Evolutionary conservation across 2,329 filamentous ascomycete genomes (phyloP).

Genomic region (Clarireedia hainanense): DNA sequence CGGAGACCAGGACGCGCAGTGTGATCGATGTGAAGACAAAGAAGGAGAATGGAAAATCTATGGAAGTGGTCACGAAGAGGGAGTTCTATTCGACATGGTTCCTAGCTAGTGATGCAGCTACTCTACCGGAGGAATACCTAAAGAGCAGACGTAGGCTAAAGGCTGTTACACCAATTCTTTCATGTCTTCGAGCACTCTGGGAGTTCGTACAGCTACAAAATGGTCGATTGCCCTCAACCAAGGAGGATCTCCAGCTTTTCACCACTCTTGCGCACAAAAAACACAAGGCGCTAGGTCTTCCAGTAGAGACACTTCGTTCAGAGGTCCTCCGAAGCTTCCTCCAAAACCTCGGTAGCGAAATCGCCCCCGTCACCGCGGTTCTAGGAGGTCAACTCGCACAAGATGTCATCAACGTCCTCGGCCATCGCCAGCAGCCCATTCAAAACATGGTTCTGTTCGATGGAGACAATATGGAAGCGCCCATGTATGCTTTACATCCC

Average conservation of each 20-base stretch:
- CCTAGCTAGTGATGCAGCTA: slow-evolving; percentile 70
- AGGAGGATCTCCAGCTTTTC: slow-evolving; percentile 65
- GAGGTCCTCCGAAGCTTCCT: slow-evolving; percentile 78
- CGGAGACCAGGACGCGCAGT: slow-evolving; percentile 71
- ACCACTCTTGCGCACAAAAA: slow-evolving; percentile 70
- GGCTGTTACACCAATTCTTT: slow-evolving; percentile 75
- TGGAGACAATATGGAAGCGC: slow-evolving; percentile 69
- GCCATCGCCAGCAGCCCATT: slow-evolving; percentile 84
- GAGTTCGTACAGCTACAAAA: slow-evolving; percentile 61
- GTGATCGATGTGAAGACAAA: slow-evolving; percentile 66
- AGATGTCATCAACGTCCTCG: slow-evolving; percentile 94
- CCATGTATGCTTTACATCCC: slow-evolving; percentile 76
- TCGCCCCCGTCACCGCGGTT: slow-evolving; percentile 81
- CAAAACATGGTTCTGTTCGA: slow-evolving; percentile 94
- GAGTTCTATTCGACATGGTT: slow-evolving; percentile 85
- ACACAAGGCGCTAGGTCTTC: slow-evolving; percentile 66
- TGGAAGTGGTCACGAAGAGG: slow-evolving; percentile 84
- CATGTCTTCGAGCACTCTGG: slow-evolving; percentile 85
- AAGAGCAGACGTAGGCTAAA: slow-evolving; percentile 61
- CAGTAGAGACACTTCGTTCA: slow-evolving; percentile 56
- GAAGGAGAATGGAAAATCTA: slow-evolving; percentile 59
- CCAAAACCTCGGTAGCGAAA: slow-evolving; percentile 75
- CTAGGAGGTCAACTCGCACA: slow-evolving; percentile 87
- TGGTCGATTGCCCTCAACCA: slow-evolving; percentile 46
- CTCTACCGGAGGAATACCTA: slow-evolving; percentile 61